Conservation (phyloP, 2,329 filamentous ascomycete genomes). For the Colletotrichum sp. region DNA sequence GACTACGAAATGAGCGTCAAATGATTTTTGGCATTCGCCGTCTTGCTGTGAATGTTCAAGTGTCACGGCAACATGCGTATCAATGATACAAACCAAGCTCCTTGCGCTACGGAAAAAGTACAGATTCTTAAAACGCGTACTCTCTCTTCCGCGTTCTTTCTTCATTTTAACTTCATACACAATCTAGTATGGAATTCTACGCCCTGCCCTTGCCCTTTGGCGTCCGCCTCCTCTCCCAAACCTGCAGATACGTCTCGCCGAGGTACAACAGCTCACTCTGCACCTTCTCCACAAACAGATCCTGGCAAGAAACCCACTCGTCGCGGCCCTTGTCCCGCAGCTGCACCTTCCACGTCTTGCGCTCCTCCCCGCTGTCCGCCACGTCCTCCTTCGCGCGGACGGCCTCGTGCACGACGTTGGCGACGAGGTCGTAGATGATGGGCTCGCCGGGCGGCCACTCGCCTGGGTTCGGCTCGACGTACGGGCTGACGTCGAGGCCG, state of each 20-base stretch:
- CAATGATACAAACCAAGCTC: not conserved
- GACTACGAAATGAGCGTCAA: conserved; percentile 18
- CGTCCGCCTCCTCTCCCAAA: conserved; percentile 86
- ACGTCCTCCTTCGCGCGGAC: conserved; percentile 79
- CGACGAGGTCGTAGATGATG: conserved; percentile 93
- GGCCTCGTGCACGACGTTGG: conserved; percentile 90
- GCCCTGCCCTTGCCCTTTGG: conserved; percentile 45
- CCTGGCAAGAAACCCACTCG: conserved; percentile 93
- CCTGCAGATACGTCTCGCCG: conserved; percentile 92
- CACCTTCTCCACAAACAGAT: conserved; percentile 89
- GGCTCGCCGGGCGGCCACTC: conserved; percentile 77
- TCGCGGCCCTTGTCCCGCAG: conserved; percentile 79
- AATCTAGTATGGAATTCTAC: not conserved
- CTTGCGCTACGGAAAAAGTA: no score
- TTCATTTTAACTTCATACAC: not conserved
- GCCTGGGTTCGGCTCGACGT: conserved; percentile 84
- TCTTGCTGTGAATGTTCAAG: not conserved
- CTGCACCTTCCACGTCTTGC: conserved; percentile 94
- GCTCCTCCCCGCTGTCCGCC: conserved; percentile 85
- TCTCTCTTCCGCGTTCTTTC: not conserved
- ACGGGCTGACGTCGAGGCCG: conserved; percentile 84
- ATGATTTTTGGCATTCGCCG: not conserved
- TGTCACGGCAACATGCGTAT: not conserved
- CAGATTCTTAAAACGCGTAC: not conserved
- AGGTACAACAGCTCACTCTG: conserved; percentile 90